Base-by-base conservation (phyloP, 805 yeast genomes). In the Candida maris region DNA sequence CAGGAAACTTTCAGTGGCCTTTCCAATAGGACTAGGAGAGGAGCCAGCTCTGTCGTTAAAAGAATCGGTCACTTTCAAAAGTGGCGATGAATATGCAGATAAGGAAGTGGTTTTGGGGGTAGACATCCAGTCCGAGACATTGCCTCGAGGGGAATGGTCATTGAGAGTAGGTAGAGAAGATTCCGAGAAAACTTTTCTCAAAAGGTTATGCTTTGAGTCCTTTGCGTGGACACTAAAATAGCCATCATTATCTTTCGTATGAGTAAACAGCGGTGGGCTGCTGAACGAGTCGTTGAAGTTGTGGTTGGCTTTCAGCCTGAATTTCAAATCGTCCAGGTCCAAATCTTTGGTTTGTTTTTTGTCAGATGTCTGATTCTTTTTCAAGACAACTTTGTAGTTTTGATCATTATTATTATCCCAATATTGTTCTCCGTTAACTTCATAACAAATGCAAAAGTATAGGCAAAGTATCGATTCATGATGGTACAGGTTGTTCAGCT, bases 391-490 rank as follows among this genome's bases (percentile, higher is more conserved):
- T 36, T 57, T 59, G 41, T 61, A 69, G 42, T 69, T 66, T 20
- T 53, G 49, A 10, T 46, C 44, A 21, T 56, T 42, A 44, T 69
- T 68, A 49, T 61, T 69, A 46, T 69, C 74, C 68, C 71, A 69
- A 41, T 40, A 67, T 6, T 44, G 48, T 4, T 31, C 19, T 10
- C 60, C 61, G 35, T 46, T 45, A 14, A 63, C 59, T 34, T 61
- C 59, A 43, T 62, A 69, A 37, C 58, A 60, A 37, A 68, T 54
- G 42, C 74, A 69, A 36, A 68, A 61, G 29, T 61, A 61, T 33
- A 70, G 43, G 16, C 61, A 52, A 38, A 71, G 35, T 3, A 28
- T 19, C 21, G 52, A 39, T 17, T 42, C 42, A 36, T 36, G 32
- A 37, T 43, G 25, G 49, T 57, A 43, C 39, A 60, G 34, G 40